Evolutionary conservation across 2,329 filamentous ascomycete genomes (phyloP).

Genomic region (Catunica adiposa): DNA sequence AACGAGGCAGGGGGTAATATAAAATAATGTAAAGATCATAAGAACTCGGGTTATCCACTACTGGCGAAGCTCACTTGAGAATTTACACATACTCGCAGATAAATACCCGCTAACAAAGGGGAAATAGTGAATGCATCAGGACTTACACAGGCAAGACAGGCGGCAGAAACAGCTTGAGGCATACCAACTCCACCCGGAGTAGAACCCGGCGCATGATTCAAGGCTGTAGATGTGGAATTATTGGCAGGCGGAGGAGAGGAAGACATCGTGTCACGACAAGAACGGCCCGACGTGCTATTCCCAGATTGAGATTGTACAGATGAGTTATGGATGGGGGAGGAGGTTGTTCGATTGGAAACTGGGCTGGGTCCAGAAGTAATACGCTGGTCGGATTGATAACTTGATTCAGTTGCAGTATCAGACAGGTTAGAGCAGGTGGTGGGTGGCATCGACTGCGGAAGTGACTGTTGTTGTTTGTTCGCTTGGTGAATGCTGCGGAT

Average conservation of each 20-base stretch:
- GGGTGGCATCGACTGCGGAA: neutral
- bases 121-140: constrained; percentile 2
- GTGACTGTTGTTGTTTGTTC: neutral
- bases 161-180: constrained; percentile 27
- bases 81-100: neutral
- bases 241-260: neutral
- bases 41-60: too few relatives aligned
- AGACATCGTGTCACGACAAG: constrained; percentile 3
- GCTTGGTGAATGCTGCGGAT: neutral
- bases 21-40: neutral
- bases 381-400: neutral
- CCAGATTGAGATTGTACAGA: neutral
- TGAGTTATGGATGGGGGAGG: neutral
- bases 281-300: neutral
- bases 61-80: too few relatives aligned
- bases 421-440: neutral
- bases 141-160: constrained; percentile 40
- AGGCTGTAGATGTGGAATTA: neutral
- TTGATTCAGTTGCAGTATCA: neutral
- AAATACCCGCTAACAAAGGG: neutral
- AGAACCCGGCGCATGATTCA: neutral
- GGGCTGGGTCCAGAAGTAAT: neutral
- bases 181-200: neutral
- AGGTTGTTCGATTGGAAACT: neutral
- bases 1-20: neutral